These are phyloP conservation scores for Vigna trinervia DNA, from an alignment of 306 rosid genomes.

Conservation along the genomic window DNA sequence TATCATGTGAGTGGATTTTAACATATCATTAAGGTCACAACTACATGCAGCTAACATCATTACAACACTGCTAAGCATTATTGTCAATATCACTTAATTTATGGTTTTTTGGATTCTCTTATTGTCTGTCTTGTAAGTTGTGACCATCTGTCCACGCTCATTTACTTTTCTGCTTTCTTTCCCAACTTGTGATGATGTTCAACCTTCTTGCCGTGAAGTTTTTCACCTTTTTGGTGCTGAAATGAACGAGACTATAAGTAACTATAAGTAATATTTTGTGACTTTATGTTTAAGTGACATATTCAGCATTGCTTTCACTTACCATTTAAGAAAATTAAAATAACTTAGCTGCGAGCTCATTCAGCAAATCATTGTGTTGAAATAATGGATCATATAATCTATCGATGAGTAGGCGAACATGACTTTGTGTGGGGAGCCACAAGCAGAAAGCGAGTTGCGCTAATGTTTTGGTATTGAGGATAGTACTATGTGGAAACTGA, in stretches of 20 bases:
- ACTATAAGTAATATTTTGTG: not conserved
- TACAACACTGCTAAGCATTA: constrained; percentile 45
- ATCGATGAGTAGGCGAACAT: constrained; percentile 18
- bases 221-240: not conserved
- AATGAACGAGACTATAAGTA: not conserved
- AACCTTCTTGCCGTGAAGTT: not conserved
- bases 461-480: constrained; percentile 26
- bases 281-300: not conserved
- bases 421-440: constrained; percentile 51
- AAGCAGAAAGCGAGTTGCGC: constrained; percentile 52
- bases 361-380: constrained; percentile 41
- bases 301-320: not conserved
- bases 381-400: constrained; percentile 20
- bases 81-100: constrained; percentile 28
- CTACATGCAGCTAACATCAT: constrained; percentile 56
- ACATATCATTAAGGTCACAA: constrained; percentile 57
- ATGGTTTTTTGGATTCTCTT: not conserved
- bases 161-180: not conserved
- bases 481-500: too few species aligned
- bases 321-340: not conserved
- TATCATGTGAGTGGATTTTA: constrained; percentile 50
- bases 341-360: not conserved
- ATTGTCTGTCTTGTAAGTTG: not conserved
- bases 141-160: not conserved
- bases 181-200: not conserved